Percentiles rank a stretch among this genome's conserved stretches.
Conservation (phyloP, 345 rosid genomes). For the Boechera divaricarpa region DNA sequence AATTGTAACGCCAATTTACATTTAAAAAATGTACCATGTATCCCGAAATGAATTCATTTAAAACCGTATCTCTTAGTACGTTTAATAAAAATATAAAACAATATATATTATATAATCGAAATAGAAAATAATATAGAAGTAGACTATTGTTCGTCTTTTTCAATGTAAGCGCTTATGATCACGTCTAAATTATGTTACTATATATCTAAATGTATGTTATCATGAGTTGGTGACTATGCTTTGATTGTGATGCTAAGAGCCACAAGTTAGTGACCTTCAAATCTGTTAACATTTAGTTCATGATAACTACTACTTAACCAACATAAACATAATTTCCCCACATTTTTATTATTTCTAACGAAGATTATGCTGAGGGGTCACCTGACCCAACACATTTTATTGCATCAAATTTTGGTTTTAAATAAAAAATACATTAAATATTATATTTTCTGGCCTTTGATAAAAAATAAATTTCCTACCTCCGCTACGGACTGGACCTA, state of each 20-base stretch:
- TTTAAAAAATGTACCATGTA: neutral
- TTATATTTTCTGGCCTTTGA: too few species aligned
- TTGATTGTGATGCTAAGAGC: slow-evolving; percentile 32
- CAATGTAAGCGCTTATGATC: slow-evolving; percentile 15
- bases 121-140: neutral
- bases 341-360: slow-evolving; percentile 12
- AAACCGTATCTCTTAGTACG: neutral
- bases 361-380: neutral
- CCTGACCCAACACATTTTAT: neutral
- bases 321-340: slow-evolving; percentile 34
- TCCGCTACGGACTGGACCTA: too few species aligned
- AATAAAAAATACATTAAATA: too few species aligned
- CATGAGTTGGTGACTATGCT: slow-evolving; percentile 22
- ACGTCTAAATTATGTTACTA: neutral
- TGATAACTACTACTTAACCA: slow-evolving; percentile 42
- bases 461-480: too few species aligned
- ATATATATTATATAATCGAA: neutral
- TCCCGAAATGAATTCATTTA: slow-evolving; percentile 3
- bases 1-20: neutral
- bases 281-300: slow-evolving; percentile 36
- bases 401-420: too few species aligned
- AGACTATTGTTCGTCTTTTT: slow-evolving; percentile 19
- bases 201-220: slow-evolving; percentile 10
- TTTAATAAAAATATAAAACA: neutral
- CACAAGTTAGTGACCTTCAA: slow-evolving; percentile 32